These are phyloP conservation scores for Paspalum notatum DNA, from an alignment of 176 grass and related monocot species.

Conservation along the genomic window DNA sequence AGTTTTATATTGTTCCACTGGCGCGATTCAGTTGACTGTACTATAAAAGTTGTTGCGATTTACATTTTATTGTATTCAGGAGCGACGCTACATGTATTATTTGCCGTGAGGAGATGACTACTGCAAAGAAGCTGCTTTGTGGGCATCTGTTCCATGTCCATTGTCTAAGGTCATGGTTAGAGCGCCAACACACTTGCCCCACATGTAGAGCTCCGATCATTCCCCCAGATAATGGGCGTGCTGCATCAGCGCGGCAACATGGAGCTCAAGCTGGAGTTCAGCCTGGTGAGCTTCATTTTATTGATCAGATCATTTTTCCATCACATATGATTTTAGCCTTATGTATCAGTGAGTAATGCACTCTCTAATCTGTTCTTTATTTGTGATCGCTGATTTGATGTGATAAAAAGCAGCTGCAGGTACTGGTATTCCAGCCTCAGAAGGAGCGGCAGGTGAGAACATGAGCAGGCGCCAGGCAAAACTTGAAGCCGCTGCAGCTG, in stretches of 20 bases:
- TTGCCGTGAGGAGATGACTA: conserved; percentile 96
- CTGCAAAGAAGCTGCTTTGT: conserved; percentile 87
- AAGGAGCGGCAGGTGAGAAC: conserved; percentile 46
- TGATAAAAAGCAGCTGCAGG: conserved; percentile 42
- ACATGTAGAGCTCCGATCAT: conserved; percentile 93
- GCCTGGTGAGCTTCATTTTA: conserved; percentile 59
- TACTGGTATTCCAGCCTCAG: conserved; percentile 38
- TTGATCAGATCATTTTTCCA: conserved; percentile 10
- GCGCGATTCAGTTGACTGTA: conserved; percentile 4
- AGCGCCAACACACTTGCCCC: conserved; percentile 93
- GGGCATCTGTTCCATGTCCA: conserved; percentile 97
- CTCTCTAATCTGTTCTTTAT: conserved; percentile 7
- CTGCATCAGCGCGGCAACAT: conserved; percentile 46
- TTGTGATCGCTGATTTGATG: conserved; percentile 20
- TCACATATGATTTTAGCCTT: background rate
- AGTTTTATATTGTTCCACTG: conserved; percentile 36
- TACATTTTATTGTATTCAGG: conserved; percentile 45
- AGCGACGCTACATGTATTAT: conserved; percentile 97
- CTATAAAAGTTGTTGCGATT: conserved; percentile 1
- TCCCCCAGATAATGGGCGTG: conserved; percentile 63
- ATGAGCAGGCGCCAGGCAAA: conserved; percentile 58
- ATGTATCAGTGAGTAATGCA: conserved; percentile 15
- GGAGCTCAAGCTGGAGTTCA: conserved; percentile 64
- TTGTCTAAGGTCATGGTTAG: conserved; percentile 94
- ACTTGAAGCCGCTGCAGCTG: conserved; percentile 69